These are phyloP conservation scores for Grammothele lineata DNA, from an alignment of 768 basidiomycete species.

Conservation along the genomic window DNA sequence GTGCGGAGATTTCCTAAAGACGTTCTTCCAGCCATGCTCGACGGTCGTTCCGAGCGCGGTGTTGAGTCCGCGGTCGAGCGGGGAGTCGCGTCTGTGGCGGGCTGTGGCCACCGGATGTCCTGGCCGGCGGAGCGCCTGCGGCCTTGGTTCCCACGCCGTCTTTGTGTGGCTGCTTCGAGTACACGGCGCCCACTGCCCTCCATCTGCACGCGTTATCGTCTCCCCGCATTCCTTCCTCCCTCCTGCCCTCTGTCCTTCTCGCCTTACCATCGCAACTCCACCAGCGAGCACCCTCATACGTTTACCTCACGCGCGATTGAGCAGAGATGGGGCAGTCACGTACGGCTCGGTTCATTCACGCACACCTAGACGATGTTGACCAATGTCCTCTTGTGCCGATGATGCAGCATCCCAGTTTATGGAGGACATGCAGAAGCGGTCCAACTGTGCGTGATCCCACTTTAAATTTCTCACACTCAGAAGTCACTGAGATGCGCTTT, in stretches of 20 bases:
- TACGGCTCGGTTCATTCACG: slow-evolving; percentile 35
- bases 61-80: too few relatives aligned
- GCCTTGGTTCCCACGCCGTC: slow-evolving; percentile 18
- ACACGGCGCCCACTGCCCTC: neutral
- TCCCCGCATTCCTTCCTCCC: neutral
- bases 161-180: slow-evolving; percentile 8
- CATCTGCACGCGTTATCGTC: slow-evolving; percentile 6
- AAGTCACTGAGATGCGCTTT: neutral
- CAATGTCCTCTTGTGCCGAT: slow-evolving; percentile 7
- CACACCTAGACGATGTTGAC: slow-evolving; percentile 5
- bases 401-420: slow-evolving; percentile 84
- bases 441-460: slow-evolving; percentile 84
- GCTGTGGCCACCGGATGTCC: too few relatives aligned
- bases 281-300: too few relatives aligned
- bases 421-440: slow-evolving; percentile 95
- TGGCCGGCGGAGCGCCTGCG: slow-evolving; percentile 1
- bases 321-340: slow-evolving; percentile 79
- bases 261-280: neutral
- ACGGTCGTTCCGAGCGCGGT: too few relatives aligned
- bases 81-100: too few relatives aligned
- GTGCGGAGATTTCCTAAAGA: slow-evolving; percentile 1
- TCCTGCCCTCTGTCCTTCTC: neutral
- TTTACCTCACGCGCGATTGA: slow-evolving; percentile 7
- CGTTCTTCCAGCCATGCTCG: slow-evolving; percentile 8
- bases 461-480: neutral